Percentiles rank a stretch among this genome's conserved stretches.
phyloP scores from a whole-genome alignment of 176 grass and related monocot species.

The Aegilops sharonensis region DNA sequence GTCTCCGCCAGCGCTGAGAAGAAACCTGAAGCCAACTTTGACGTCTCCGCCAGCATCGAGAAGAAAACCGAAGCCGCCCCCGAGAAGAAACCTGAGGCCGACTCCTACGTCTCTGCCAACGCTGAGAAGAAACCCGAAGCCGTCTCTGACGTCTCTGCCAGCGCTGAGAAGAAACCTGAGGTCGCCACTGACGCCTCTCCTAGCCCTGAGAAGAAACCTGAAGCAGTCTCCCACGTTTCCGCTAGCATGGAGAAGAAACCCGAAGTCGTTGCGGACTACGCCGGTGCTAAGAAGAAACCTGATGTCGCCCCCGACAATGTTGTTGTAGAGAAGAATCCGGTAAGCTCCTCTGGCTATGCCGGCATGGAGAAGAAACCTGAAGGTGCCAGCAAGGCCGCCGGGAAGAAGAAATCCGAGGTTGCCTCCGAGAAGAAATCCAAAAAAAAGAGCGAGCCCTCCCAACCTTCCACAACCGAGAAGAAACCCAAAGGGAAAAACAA shows the following conservation, averaged over 20 bases:
- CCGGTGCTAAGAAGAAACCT: background rate
- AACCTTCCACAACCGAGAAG: background rate
- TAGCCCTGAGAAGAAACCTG: background rate
- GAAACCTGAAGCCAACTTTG: too few species aligned
- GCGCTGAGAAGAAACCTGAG: background rate
- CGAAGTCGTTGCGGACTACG: background rate
- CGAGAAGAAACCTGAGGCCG: too few species aligned
- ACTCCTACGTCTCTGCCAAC: too few species aligned
- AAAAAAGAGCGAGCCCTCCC: background rate
- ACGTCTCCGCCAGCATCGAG: too few species aligned
- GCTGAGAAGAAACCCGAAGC: too few species aligned
- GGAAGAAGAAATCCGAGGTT: background rate
- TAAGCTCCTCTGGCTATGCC: background rate
- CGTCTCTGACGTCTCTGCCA: too few species aligned
- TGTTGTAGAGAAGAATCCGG: background rate
- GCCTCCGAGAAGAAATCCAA: background rate
- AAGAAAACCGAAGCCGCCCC: too few species aligned
- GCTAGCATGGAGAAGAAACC: background rate
- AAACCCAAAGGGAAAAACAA: background rate
- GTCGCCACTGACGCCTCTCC: background rate
- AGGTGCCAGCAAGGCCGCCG: too few species aligned
- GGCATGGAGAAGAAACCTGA: background rate
- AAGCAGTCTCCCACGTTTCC: background rate
- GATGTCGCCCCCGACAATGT: background rate
- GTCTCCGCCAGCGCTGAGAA: too few species aligned